A percentile compares a stretch with the other conserved stretches of the same genome.
These are phyloP conservation scores for Podaxis sp. DNA, from an alignment of 768 basidiomycete genomes.

Conservation along the genomic window DNA sequence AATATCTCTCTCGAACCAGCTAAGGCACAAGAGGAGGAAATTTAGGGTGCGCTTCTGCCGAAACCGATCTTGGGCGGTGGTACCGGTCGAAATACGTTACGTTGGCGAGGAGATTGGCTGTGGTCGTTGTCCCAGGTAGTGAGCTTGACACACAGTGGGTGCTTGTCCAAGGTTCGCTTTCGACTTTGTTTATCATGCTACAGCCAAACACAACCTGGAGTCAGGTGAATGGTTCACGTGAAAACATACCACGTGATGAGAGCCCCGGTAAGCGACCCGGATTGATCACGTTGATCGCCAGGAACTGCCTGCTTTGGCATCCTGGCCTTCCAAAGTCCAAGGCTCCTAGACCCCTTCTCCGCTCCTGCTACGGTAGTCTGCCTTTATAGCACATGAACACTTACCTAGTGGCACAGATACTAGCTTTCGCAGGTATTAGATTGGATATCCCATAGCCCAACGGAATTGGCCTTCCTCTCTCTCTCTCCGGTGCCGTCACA, in stretches of 20 bases:
- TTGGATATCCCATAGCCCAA: neutral
- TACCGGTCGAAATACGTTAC: neutral
- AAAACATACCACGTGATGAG: constrained; percentile 13
- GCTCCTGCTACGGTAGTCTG: neutral
- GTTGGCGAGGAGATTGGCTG: constrained; percentile 13
- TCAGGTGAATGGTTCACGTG: constrained; percentile 22
- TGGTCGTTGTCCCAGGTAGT: constrained; percentile 25
- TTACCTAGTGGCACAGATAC: too few species aligned
- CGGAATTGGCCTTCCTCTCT: neutral
- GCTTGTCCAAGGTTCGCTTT: constrained; percentile 32
- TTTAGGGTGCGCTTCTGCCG: constrained; percentile 2
- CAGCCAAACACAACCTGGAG: constrained; percentile 29
- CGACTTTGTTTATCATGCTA: constrained; percentile 27
- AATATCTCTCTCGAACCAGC: constrained; percentile 19
- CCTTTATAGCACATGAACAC: too few species aligned
- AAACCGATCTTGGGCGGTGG: neutral
- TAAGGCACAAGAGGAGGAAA: constrained; percentile 14
- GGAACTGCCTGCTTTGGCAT: neutral
- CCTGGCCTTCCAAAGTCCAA: too few species aligned
- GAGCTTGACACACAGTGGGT: constrained; percentile 17
- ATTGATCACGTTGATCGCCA: neutral
- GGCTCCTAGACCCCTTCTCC: neutral
- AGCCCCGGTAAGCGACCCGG: neutral
- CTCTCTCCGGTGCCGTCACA: neutral
- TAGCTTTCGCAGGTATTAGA: too few species aligned